phyloP scores from a whole-genome alignment of 2,329 filamentous ascomycete species.

The Pseudocercospora fuligena region DNA sequence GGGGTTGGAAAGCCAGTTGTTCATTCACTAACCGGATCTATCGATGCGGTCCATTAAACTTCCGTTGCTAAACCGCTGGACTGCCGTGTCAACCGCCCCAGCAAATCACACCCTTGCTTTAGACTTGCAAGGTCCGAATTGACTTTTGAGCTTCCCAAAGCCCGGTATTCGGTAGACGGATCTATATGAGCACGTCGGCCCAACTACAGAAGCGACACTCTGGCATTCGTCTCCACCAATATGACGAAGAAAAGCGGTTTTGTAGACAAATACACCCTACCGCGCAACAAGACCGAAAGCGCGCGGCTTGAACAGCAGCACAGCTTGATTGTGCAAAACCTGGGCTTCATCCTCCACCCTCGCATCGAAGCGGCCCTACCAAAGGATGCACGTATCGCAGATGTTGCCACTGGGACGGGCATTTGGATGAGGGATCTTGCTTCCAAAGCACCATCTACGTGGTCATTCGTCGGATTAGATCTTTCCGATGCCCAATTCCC shows the following conservation, averaged over 20 bases:
- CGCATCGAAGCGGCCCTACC: slow-evolving; percentile 21
- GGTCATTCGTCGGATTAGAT: slow-evolving; percentile 27
- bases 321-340: slow-evolving; percentile 16
- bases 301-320: slow-evolving; percentile 29
- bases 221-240: background rate
- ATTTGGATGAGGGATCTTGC: slow-evolving; percentile 29
- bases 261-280: slow-evolving; percentile 22
- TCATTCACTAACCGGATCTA: background rate
- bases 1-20: background rate
- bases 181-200: background rate
- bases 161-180: background rate
- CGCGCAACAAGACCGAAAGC: slow-evolving; percentile 28
- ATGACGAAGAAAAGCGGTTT: background rate
- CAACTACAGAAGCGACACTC: background rate
- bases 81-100: background rate
- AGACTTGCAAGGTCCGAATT: background rate
- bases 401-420: slow-evolving; percentile 33
- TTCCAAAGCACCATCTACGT: background rate
- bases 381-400: slow-evolving; percentile 25
- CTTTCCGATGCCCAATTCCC: slow-evolving; percentile 31
- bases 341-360: slow-evolving; percentile 30
- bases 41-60: background rate
- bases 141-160: background rate
- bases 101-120: background rate
- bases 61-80: too few species aligned